Conservation (phyloP, 176 grass and related monocot genomes). For the Puccinellia tenuiflora region DNA sequence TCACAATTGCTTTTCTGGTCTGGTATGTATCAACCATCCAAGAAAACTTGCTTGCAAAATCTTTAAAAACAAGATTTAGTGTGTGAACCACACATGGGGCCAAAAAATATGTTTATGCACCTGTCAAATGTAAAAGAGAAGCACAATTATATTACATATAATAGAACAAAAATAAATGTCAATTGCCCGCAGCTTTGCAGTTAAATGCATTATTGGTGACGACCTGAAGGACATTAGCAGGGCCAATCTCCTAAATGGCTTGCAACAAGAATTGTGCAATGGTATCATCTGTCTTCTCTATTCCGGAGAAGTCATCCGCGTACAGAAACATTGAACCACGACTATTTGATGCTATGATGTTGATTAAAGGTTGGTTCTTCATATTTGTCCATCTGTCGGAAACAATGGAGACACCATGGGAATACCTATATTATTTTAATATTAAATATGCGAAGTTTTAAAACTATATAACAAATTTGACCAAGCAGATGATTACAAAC, state of each 20-base stretch:
- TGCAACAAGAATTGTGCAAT: neutral
- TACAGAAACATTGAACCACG: neutral
- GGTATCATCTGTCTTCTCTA: neutral
- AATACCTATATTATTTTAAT: too few relatives aligned
- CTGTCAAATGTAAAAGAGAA: neutral
- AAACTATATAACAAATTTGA: neutral
- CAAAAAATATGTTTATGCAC: constrained; percentile 18
- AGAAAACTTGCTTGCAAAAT: neutral
- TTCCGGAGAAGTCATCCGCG: neutral
- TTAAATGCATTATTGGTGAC: constrained; percentile 17
- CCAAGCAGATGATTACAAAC: neutral
- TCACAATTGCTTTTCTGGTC: neutral
- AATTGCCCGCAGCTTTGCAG: neutral
- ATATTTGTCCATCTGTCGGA: neutral
- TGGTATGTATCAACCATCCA: constrained; percentile 3
- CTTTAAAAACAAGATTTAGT: constrained; percentile 16
- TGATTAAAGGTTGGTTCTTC: neutral
- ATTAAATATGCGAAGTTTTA: too few relatives aligned
- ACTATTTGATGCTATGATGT: neutral
- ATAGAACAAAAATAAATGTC: too few relatives aligned
- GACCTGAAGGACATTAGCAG: neutral
- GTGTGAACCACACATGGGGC: neutral
- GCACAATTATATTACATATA: too few relatives aligned
- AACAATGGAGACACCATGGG: neutral
- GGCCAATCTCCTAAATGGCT: neutral